Conservation (phyloP, 1,284 basidiomycete species). For the Apiotrichum brassicae region DNA sequence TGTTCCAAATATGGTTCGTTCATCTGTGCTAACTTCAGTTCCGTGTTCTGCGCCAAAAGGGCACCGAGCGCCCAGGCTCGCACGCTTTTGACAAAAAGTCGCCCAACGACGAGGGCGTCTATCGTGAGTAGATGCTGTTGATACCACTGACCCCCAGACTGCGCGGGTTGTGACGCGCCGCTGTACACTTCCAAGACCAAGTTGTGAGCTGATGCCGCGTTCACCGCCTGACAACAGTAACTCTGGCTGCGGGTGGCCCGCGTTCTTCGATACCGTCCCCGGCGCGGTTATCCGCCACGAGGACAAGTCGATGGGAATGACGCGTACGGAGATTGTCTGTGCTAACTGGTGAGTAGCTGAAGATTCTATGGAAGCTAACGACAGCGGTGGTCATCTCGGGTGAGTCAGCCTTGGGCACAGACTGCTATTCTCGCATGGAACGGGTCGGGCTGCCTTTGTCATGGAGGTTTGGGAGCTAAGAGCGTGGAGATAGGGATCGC, state of each 20-base stretch:
- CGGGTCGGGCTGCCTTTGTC: too few species aligned
- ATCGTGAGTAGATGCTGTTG: slow-evolving; percentile 47
- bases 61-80: slow-evolving; percentile 71
- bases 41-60: slow-evolving; percentile 75
- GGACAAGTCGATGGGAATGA: slow-evolving; percentile 48
- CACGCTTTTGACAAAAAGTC: slow-evolving; percentile 67
- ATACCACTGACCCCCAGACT: slow-evolving; percentile 21
- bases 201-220: slow-evolving; percentile 51
- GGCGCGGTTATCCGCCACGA: slow-evolving; percentile 67
- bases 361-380: neutral
- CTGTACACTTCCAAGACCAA: slow-evolving; percentile 83
- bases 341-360: slow-evolving; percentile 44
- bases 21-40: slow-evolving; percentile 57
- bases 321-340: slow-evolving; percentile 44
- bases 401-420: slow-evolving; percentile 1
- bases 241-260: slow-evolving; percentile 95
- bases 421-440: too few species aligned
- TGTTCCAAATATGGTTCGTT: too few species aligned
- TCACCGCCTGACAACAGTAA: slow-evolving; percentile 46
- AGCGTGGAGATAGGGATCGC: too few species aligned
- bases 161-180: slow-evolving; percentile 48
- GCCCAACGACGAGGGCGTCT: slow-evolving; percentile 56
- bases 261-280: slow-evolving; percentile 89
- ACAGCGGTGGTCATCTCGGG: slow-evolving; percentile 83
- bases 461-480: too few species aligned